Base-by-base conservation (phyloP, 352 stramenopile species). In the Pythium phragmiticola region DNA sequence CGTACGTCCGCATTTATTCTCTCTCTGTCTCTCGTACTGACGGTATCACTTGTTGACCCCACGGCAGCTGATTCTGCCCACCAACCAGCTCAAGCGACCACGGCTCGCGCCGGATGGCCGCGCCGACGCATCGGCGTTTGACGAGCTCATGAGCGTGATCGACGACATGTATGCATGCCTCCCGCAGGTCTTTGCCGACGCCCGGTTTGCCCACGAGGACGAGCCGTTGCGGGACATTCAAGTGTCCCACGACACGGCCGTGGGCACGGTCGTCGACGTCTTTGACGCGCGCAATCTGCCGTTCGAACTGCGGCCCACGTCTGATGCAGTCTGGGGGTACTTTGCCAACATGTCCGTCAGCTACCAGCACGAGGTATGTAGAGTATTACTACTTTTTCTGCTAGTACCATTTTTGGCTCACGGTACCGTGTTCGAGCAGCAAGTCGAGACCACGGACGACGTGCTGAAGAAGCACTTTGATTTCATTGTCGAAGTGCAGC, bases 301-400 rank as follows among this genome's bases (percentile, higher is more conserved):
- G 50, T 70, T 70, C 26, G 56, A 60, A 3, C 17, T 70, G 33
- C 63, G 56, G 4, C 6, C 49, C 5, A 65, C 56, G 9, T 50
- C 63, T 0, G 63, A 70, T 41, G 63, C 63, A 4, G 57, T 70
- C 21, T 70, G 63, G 63, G 43, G 63, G 48, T 70, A 70, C 50
- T 70, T 65, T 60, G 48, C 36, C 34, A 68, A 57, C 37, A 62
- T 48, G 9, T 68, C 62, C 0, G 62, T 63, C 4, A 63, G 62
- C 62, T 54, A 55, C 39, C 19, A n/a, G 12, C 62, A 63, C 62
- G 16, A 68, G 52, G 52, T 68, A 39, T 12, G 58, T 0, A 30
- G 26, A 30, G 26, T 30, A 30, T 30, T 30, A 30, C 26, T 30
- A 5, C 1, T 30, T 30, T 21, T 50, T 11, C 21, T 19, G n/a